Percentiles rank a stretch among this genome's conserved stretches.
Evolutionary conservation across 2,329 filamentous ascomycete species (phyloP).

Genomic region (Fusarium neocosmosporiellum): DNA sequence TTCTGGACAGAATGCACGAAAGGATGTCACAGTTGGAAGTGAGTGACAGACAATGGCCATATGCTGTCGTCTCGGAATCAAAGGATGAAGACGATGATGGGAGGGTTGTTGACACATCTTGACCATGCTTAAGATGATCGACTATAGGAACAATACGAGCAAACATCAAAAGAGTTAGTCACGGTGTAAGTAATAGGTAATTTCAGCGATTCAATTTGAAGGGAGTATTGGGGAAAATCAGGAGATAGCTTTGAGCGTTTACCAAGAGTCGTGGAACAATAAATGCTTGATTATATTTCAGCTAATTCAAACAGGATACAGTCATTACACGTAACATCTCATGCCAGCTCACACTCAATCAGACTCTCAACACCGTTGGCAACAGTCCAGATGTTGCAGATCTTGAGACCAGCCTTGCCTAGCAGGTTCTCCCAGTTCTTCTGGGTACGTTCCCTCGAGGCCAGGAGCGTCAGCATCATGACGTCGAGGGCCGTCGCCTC

Average conservation of each 20-base stretch:
- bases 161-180: neutral
- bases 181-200: neutral
- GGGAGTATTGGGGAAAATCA: neutral
- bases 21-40: slow-evolving; percentile 34
- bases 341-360: slow-evolving; percentile 50
- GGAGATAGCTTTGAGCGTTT: neutral
- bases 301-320: neutral
- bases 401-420: slow-evolving; percentile 48
- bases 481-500: slow-evolving; percentile 53
- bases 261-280: neutral
- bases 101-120: neutral
- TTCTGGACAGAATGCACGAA: slow-evolving; percentile 29
- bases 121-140: neutral
- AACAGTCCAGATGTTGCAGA: slow-evolving; percentile 48
- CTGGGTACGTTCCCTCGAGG: slow-evolving; percentile 50
- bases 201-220: neutral
- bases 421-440: slow-evolving; percentile 50
- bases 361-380: slow-evolving; percentile 51
- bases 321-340: neutral
- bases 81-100: neutral
- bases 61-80: slow-evolving; percentile 6
- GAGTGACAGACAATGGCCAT: slow-evolving; percentile 28
- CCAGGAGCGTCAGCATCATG: slow-evolving; percentile 48
- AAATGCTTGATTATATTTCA: neutral
- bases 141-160: neutral